phyloP scores from a whole-genome alignment of 306 rosid species.

The Prunus salicina region DNA sequence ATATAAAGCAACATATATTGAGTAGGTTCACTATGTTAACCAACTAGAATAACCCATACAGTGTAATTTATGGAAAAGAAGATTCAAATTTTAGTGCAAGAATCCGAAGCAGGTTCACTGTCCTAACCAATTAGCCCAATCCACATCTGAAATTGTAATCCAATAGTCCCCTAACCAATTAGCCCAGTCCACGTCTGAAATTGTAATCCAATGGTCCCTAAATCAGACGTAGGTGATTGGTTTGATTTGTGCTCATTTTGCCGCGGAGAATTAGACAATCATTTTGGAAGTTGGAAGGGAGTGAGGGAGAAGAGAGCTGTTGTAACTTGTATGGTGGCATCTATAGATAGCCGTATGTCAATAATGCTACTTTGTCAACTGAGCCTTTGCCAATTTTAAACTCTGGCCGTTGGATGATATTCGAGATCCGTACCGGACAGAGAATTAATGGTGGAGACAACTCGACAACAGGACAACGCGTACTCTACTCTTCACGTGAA shows the following conservation, averaged over 20 bases:
- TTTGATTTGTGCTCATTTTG: no score
- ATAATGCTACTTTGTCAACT: neutral
- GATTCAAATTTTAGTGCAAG: no score
- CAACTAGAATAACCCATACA: no score
- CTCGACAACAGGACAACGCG: neutral
- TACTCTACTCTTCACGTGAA: conserved; percentile 7
- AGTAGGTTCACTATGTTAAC: no score
- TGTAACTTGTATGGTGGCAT: neutral
- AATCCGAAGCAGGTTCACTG: accelerated
- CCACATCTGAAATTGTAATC: no score
- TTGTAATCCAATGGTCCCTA: no score
- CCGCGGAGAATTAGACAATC: neutral
- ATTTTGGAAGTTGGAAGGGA: neutral
- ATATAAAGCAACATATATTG: no score
- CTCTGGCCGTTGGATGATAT: neutral
- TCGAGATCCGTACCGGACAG: neutral
- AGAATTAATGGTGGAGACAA: neutral
- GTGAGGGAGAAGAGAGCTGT: no score
- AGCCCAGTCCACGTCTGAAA: no score
- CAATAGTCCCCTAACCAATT: no score
- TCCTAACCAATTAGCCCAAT: no score
- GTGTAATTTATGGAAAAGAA: accelerated
- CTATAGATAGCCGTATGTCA: neutral
- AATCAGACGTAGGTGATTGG: no score
- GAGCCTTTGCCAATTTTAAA: neutral